Evolutionary conservation across 306 rosid genomes (phyloP).

Genomic region (Gillenia trifoliata): DNA sequence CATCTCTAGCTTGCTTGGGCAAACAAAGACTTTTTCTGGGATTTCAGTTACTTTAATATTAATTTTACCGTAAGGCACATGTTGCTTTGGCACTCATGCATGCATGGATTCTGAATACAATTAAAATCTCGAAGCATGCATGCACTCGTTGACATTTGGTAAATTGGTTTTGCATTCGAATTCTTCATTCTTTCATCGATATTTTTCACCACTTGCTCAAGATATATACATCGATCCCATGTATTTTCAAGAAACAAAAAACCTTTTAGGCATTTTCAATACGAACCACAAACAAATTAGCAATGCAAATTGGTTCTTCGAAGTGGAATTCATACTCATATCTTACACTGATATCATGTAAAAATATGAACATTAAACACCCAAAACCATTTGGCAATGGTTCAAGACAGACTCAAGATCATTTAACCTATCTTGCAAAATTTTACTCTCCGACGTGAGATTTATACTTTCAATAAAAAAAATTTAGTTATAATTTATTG

Average conservation of each 20-base stretch:
- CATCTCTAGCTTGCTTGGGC: neutral
- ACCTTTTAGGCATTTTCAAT: too few relatives aligned
- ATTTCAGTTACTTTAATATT: neutral
- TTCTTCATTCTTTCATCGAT: neutral
- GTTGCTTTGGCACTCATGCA: neutral
- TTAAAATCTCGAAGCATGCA: neutral
- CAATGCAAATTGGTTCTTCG: neutral
- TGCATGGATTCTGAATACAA: neutral
- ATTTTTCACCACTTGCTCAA: neutral
- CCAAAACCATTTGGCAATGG: neutral
- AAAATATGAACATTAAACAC: neutral
- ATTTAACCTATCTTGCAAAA: too few relatives aligned
- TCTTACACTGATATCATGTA: neutral
- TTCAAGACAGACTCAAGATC: too few relatives aligned
- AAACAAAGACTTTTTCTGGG: neutral
- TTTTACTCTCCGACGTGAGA: too few relatives aligned
- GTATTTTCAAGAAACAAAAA: neutral
- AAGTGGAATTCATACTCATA: neutral
- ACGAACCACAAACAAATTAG: neutral
- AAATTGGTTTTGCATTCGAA: neutral
- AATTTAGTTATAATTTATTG: too few relatives aligned
- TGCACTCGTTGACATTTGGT: neutral
- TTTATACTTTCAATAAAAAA: too few relatives aligned
- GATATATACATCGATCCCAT: neutral
- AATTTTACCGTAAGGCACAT: neutral